Percentiles rank a stretch among this genome's conserved stretches.
Conservation (phyloP, 495 filamentous ascomycete genomes). For the Podospora anserina region DNA sequence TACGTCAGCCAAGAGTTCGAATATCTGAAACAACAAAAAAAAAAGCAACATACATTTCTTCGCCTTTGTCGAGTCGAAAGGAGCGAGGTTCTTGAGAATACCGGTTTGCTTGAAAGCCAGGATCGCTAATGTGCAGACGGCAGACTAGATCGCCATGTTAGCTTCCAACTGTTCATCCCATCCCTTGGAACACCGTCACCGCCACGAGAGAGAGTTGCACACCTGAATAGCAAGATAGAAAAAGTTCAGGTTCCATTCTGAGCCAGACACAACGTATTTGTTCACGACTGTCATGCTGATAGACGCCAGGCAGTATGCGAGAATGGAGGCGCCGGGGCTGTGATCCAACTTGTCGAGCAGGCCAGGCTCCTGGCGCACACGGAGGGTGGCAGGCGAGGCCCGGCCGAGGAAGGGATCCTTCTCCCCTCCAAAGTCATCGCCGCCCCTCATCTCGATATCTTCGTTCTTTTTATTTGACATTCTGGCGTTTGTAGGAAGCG, state of each 20-base stretch:
- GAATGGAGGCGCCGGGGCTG: conserved; percentile 73
- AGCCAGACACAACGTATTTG: conserved; percentile 93
- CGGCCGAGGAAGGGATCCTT: conserved; percentile 54
- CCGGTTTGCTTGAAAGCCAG: conserved; percentile 75
- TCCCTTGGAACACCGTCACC: neutral
- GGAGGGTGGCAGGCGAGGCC: conserved; percentile 35
- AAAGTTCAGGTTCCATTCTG: conserved; percentile 94
- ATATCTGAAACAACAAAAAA: neutral
- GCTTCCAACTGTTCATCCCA: conserved; percentile 23
- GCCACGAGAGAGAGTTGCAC: conserved; percentile 22
- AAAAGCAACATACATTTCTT: conserved; percentile 68
- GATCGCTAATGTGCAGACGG: conserved; percentile 89
- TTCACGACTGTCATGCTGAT: conserved; percentile 99
- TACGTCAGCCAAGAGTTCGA: conserved; percentile 25
- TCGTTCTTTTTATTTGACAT: conserved; percentile 81
- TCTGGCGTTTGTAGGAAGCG: conserved; percentile 8
- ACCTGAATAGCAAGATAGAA: conserved; percentile 92
- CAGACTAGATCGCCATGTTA: conserved; percentile 53
- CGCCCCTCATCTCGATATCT: conserved; percentile 68
- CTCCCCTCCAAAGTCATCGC: conserved; percentile 51
- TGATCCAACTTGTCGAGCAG: conserved; percentile 54
- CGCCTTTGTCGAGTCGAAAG: conserved; percentile 87
- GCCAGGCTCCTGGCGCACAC: conserved; percentile 42
- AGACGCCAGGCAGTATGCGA: conserved; percentile 89
- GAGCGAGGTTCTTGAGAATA: conserved; percentile 78